Percentiles rank a stretch among this genome's conserved stretches.
phyloP scores from a whole-genome alignment of 2,329 filamentous ascomycete species.

The Pyrenophora tritici-repentis region DNA sequence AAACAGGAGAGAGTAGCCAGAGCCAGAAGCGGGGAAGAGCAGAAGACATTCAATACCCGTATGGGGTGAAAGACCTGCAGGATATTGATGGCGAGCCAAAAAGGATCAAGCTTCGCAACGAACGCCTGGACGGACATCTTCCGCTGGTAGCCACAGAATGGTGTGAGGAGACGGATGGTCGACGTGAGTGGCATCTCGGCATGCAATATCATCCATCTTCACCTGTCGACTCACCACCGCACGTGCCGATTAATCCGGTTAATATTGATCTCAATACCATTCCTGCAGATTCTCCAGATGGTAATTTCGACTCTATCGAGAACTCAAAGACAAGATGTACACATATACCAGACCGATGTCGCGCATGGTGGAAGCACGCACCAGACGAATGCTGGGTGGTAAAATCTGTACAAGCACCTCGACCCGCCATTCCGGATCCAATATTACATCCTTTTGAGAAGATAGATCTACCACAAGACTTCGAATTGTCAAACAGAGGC shows the following conservation, averaged over 20 bases:
- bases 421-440: neutral
- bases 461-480: neutral
- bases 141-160: neutral
- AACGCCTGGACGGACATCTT: neutral
- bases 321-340: neutral
- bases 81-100: conserved; percentile 28
- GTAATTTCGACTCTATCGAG: too few relatives aligned
- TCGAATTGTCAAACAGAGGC: neutral
- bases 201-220: neutral
- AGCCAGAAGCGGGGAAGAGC: too few relatives aligned
- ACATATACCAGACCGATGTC: neutral
- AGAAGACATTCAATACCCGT: too few relatives aligned
- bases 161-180: conserved; percentile 7
- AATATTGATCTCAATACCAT: too few relatives aligned
- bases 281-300: too few relatives aligned
- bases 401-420: neutral
- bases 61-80: too few relatives aligned
- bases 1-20: conserved; percentile 21
- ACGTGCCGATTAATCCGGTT: neutral
- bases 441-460: neutral
- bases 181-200: conserved; percentile 13
- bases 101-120: neutral
- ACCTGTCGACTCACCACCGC: conserved; percentile 11
- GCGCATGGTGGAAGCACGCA: conserved; percentile 8
- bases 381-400: conserved; percentile 6